Evolutionary conservation across 2,329 filamentous ascomycete species (phyloP), one percentile per base, ranked within the genome.

Genomic region (Pseudogymnoascus sp.): DNA sequence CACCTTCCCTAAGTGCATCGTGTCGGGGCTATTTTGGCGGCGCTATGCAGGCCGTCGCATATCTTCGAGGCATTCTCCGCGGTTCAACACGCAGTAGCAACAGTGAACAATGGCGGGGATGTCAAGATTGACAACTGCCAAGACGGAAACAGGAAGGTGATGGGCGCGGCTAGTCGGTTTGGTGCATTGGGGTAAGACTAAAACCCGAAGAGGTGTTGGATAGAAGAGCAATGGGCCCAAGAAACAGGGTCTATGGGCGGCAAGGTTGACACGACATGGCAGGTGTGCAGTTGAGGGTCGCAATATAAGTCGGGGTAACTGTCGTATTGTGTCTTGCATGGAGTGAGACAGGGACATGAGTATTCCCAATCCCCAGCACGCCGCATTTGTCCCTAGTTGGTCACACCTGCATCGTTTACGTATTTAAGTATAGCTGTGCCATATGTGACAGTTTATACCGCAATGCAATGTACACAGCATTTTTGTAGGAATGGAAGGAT

Each of bases 121-220:
- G 43, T 30, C 9, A 30, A 18, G 25, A 6, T 32, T 54, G 43
- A 30, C 25, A 54, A 32, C 25, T 32, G 43, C 43, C 43, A 54
- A 54, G 25, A 54, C 25, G 43, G 25, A 54, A 54, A 54, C 43
- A 54, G 43, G 43, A 54, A 54, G 43, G 43, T 54, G 43, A 54
- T 54, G 43, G 43, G 25, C 43, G 8, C 8, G 9, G 9, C 43
- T 54, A 32, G 43, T 54, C n/a, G 9, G 6, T 30, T 32, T 54
- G 9, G 43, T 32, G 43, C 25, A 18, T 18, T 30, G 43, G 43
- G 25, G 25, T 30, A 12, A 47, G 25, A 54, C 43, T 2, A 18
- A 32, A 7, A 54, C 11, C 25, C n/a, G 2, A 32, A 4, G n/a
- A 54, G 8, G 25, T 30, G 43, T 18, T 30, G 14, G 14, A 54